Evolutionary conservation across 306 rosid genomes (phyloP).

Genomic region (Fragaria iinumae): DNA sequence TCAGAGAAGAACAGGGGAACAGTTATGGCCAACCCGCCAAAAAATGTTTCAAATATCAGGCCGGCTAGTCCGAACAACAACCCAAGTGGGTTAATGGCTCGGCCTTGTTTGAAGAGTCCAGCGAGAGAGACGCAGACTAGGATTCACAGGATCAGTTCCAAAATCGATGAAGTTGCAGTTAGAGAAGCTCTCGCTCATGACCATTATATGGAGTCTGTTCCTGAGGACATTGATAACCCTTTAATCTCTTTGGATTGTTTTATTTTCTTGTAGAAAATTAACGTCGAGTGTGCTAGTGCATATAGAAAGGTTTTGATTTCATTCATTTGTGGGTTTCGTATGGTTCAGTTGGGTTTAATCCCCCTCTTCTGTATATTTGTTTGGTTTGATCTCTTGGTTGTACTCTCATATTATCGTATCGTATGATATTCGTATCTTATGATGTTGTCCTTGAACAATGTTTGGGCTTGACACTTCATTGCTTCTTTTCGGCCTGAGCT

Average conservation of each 20-base stretch:
- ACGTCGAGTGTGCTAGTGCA: constrained; percentile 13
- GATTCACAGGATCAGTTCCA: constrained; percentile 43
- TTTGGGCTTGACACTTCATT: background rate
- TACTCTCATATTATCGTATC: background rate
- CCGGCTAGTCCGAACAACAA: constrained; percentile 31
- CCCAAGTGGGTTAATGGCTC: constrained; percentile 21
- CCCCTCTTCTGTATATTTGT: background rate
- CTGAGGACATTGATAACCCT: constrained; percentile 74
- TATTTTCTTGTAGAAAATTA: constrained; percentile 62
- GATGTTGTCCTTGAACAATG: background rate
- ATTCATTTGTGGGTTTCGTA: constrained; percentile 1
- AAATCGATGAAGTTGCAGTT: constrained; percentile 57
- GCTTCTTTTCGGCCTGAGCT: too few relatives aligned
- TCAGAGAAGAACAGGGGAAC: background rate
- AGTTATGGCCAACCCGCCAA: constrained; percentile 1
- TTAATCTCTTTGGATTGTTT: constrained; percentile 85
- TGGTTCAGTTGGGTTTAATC: background rate
- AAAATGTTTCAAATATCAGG: constrained; percentile 18
- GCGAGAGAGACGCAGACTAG: constrained; percentile 36
- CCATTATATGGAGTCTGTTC: constrained; percentile 32
- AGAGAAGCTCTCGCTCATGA: constrained; percentile 40
- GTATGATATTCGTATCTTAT: background rate
- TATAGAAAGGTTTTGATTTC: constrained; percentile 4
- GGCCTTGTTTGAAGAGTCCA: constrained; percentile 37
- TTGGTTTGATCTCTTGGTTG: background rate